Evolutionary conservation across 106 monocot genomes (phyloP).

Genomic region (Narthecium ossifragum): DNA sequence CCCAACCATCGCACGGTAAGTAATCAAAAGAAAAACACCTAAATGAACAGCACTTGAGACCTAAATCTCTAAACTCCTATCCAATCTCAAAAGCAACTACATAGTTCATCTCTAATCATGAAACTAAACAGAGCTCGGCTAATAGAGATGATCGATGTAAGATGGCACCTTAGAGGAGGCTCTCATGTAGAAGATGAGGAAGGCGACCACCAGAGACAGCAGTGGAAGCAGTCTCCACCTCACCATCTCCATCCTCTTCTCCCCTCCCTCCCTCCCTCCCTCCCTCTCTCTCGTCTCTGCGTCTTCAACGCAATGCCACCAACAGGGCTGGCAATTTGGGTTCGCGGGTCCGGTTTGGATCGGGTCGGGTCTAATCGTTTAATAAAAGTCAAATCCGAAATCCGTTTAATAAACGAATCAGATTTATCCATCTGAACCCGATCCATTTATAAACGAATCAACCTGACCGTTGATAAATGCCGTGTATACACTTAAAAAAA

Average conservation of each 20-base stretch:
- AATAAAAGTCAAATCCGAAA: too few relatives aligned
- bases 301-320: too few relatives aligned
- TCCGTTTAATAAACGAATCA: too few relatives aligned
- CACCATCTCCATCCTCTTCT: slow-evolving; percentile 23
- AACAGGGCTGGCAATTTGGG: too few relatives aligned
- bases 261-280: background rate
- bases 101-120: background rate
- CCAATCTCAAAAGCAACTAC: too few relatives aligned
- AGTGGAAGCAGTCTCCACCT: slow-evolving; percentile 39
- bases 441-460: too few relatives aligned
- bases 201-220: slow-evolving; percentile 31
- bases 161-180: slow-evolving; percentile 41
- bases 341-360: too few relatives aligned
- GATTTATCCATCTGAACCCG: too few relatives aligned
- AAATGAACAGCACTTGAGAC: too few relatives aligned
- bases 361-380: too few relatives aligned
- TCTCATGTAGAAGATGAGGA: slow-evolving; percentile 38
- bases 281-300: slow-evolving; percentile 1
- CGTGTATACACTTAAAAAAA: too few relatives aligned
- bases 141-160: background rate
- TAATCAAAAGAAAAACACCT: background rate
- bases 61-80: background rate
- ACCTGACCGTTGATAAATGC: too few relatives aligned
- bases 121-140: background rate
- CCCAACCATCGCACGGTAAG: background rate